Base-by-base conservation (phyloP, 208 protist species). In the Crithidia mellificae region DNA sequence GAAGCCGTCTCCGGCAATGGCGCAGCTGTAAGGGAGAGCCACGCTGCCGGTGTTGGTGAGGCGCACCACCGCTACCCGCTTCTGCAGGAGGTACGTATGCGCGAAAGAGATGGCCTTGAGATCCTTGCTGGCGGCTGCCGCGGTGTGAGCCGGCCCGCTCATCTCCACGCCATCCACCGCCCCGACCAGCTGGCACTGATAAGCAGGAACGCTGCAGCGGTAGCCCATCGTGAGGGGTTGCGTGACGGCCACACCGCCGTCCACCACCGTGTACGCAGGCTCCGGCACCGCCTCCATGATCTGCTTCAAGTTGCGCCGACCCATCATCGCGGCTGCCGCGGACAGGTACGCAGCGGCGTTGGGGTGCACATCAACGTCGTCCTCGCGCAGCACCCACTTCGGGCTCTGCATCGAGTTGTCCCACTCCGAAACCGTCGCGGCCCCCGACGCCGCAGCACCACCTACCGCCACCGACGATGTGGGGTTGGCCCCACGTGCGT, bases 21-120 rank as follows among this genome's bases (percentile, higher is more conserved):
- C 9, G 41, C 93, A 58, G 25, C 57, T 68, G 77, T 90, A 98
- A 0, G 84, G 85, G 27, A 99, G 59, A 22, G 58, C 47, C 2
- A 97, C 88, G 27, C 27, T 59, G 32, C 94, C 84, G 2, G 83
- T 95, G 81, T 99, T 99, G 52, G 44, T 79, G 25, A 99, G 24
- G 5, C 84, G 80, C 46, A 99, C 68, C 8, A 72, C 64, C 6
- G 84, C 75, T 7, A 82, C 74, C 14, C 95, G 80, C 38, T 78
- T 80, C 81, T 98, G 94, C 74, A 98, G 98, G 68, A 99, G 93
- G 68, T 98, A 96, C 29, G 97, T 99, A 27, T 74, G 71, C 9
- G 77, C 64, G 61, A 99, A 99, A 3, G 53, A 55, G 9, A 99
- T 83, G 25, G 30, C 43, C 3, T 34, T 59, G 30, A 73, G n/a